Conservation (phyloP, 148 eudicot genomes). For the Hydrangea macrophylla region DNA sequence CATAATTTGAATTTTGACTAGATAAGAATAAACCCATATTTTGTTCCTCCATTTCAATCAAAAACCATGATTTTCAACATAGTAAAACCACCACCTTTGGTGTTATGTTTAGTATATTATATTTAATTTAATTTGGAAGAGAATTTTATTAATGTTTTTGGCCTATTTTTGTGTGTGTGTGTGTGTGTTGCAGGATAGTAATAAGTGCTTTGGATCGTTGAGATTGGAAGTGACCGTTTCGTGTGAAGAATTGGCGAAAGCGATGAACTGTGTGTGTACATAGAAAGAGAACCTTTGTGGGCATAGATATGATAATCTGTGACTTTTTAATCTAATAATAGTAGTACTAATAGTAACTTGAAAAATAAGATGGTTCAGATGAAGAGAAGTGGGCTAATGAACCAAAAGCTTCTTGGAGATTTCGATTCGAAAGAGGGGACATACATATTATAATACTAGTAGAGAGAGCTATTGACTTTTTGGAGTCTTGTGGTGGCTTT, state of each 20-base stretch:
- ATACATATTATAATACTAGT: no score
- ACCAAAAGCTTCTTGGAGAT: constrained; percentile 9
- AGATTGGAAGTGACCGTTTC: constrained; percentile 17
- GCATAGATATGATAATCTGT: neutral
- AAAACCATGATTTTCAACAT: no score
- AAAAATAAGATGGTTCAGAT: neutral
- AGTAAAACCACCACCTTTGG: neutral
- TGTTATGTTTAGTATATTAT: neutral
- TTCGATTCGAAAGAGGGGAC: neutral
- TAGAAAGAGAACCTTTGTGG: neutral
- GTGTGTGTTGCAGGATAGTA: constrained; percentile 52
- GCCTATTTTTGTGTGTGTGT: no score
- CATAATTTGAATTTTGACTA: no score
- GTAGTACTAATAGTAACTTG: neutral
- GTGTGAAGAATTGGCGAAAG: constrained; percentile 8
- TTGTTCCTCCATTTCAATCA: no score
- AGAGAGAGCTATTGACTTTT: no score
- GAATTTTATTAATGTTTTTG: neutral
- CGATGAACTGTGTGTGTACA: neutral
- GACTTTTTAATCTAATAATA: neutral
- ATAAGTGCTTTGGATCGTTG: constrained; percentile 73
- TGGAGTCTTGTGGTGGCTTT: neutral
- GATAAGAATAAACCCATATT: no score
- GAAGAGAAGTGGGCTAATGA: neutral
- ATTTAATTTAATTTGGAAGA: neutral